Conservation (phyloP, 1,284 basidiomycete species). For the Trichosporon faecale region DNA sequence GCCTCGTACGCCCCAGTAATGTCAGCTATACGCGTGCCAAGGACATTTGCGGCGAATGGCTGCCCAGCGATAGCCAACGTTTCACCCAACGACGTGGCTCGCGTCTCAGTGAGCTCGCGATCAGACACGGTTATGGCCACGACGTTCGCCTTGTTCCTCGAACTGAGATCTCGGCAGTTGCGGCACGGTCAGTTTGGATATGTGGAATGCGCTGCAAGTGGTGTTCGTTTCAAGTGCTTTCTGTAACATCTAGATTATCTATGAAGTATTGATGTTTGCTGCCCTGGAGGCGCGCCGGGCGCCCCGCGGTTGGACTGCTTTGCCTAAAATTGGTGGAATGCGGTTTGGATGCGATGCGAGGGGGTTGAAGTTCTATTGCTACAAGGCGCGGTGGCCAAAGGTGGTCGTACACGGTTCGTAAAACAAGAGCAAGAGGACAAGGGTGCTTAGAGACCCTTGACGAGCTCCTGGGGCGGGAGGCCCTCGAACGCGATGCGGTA, state of each 20-base stretch:
- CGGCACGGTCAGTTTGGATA: neutral
- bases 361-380: conserved; percentile 1
- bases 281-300: neutral
- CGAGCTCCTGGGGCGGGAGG: conserved; percentile 38
- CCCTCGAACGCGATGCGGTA: conserved; percentile 54
- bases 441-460: conserved; percentile 42
- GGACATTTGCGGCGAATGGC: neutral
- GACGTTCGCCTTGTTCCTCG: neutral
- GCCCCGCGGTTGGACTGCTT: neutral
- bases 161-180: neutral
- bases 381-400: neutral
- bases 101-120: too few relatives aligned
- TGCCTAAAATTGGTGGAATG: conserved; percentile 2
- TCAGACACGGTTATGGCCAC: neutral
- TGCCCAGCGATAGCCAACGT: neutral
- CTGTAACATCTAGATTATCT: conserved; percentile 2
- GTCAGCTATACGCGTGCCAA: neutral
- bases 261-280: conserved; percentile 3
- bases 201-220: neutral
- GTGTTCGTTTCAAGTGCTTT: neutral
- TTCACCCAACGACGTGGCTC: too few relatives aligned
- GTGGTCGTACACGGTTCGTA: conserved; percentile 5
- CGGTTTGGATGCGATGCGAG: neutral
- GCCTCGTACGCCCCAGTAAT: neutral
- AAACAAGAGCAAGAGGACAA: neutral